Evolutionary conservation across 129 eudicot genomes (phyloP), one percentile per base, ranked within the genome.

Genomic region (Scalesia atractyloides): DNA sequence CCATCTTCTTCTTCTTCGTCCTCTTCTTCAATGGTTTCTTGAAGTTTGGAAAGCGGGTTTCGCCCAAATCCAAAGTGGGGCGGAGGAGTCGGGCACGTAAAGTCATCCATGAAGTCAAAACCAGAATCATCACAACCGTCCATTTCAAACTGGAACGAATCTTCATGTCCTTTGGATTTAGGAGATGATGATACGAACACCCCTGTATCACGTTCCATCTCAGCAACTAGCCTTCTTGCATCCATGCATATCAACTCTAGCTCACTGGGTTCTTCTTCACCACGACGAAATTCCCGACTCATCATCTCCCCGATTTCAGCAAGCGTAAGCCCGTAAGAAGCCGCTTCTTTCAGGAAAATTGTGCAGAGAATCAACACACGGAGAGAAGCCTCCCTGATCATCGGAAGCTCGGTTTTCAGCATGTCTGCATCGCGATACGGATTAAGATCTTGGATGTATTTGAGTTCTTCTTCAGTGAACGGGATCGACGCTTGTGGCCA

Each of bases 401-500:
- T 89, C 5, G 98, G 98, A 11, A 92, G 90, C 74, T 92, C 88
- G 12, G 67, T 16, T 60, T 87, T 72, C 30, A 92, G 76, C 95
- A 92, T 87, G 10, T 85, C 88, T 7, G 84, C 80, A 58, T 89
- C 96, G 17, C 53, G 73, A 78, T 34, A 34, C 17, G 95, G 98
- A 50, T 89, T 87, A 46, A 92, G 98, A 7, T 78, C 84, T 64
- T 69, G n/a, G 8, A 92, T 89, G 80, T 92, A 92, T 69, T 85
- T 90, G 17, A 92, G 90, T 69, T 89, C 96, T 39, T 87, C 96
- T 15, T 89, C 98, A 2, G 96, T 82, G 66, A 92, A 92, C 10
- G 95, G 96, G n/a, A 92, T 86, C 14, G 96, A 89, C 33, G 98
- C 95, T 75, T 92, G 98, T 33, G 98, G 98, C 96, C 96, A 92